Evolutionary conservation across 768 basidiomycete species (phyloP), one percentile per base, ranked within the genome.

Genomic region (Suillus plorans): DNA sequence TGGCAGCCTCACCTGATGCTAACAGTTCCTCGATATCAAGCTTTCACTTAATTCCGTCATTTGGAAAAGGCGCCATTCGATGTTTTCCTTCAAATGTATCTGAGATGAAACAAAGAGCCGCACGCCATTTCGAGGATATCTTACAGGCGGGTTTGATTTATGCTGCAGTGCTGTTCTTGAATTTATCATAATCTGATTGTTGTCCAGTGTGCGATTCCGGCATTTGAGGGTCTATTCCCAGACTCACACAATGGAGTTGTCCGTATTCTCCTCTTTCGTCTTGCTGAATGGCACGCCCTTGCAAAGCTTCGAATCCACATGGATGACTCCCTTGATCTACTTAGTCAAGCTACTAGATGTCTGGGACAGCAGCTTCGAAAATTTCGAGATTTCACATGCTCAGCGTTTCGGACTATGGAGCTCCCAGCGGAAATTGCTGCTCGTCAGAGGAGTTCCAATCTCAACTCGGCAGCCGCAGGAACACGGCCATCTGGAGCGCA

Each of bases 151-250:
- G 41, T 12, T 2, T 25, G 6, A 16, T 47, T 10, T 2, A 4
- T 47, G n/a, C 18, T 7, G 5, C 18, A 18, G 42, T 12, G 6
- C 4, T 12, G 10, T 44, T 44, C 44, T 44, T 20, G 16, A 9
- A 12, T n/a, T n/a, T n/a, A n/a, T n/a, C n/a, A n/a, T n/a, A n/a
- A n/a, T 42, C 7, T 47, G 12, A n/a, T 16, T 36, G 8, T 16
- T 16, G 12, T 59, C 6, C 37, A 80, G 79, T 79, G 78, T 59
- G 68, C 76, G 0, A 71, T 81, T 3, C 80, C 81, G 0, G 76
- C 70, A 0, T 80, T 82, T 37, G 78, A 82, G 7, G 79, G 76
- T 28, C 2, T 28, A 28, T 28, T 28, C 28, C 28, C 28, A 3
- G 28, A 28, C 28, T 28, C 28, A 3, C 69, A 79, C 25, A 65